Evolutionary conservation across 176 grass and related monocot genomes (phyloP), one percentile per base, ranked within the genome.

Genomic region (Guadua angustifolia): DNA sequence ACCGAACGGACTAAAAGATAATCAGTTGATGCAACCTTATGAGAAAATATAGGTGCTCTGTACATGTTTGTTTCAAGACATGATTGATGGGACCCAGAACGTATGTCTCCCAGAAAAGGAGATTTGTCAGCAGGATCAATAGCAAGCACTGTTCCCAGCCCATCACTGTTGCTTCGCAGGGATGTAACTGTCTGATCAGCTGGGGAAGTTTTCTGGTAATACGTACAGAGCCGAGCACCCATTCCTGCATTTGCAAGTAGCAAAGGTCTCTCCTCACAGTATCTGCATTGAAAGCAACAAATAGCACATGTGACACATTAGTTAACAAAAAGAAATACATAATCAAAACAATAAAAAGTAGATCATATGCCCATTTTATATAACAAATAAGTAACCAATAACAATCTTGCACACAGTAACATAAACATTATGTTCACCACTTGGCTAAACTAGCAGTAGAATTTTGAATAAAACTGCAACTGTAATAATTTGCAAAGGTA

Each of bases 51-150:
- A 47, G 95, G 95, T 58, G 95, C 91, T 72, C 89, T 90, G 72
- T 92, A 98, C 95, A 98, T 89, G 72, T 95, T 98, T 80, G 95
- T 93, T 83, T 94, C 93, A 69, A 98, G 88, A 75, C 93, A 93
- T 33, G 93, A 93, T 70, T 94, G 95, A 50, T 88, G 90, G 73
- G 79, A 89, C 11, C 95, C 95, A 17, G 91, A 82, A 74, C 78
- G 71, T 76, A 94, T 88, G 51, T 95, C 91, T 67, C 95, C 95
- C 42, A 98, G 89, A 87, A 98, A 98, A 84, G 93, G 93, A 71
- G 95, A 95, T 85, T 92, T 98, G 72, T 95, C 93, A 67, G 93
- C 86, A 83, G 93, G 87, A 75, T 95, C 95, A 86, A 95, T 88
- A 40, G 89, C 82, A 73, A 95, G 86, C 22, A 94, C 84, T 73